Evolutionary conservation across 768 basidiomycete genomes (phyloP), one percentile per base, ranked within the genome.

Genomic region (Leccinum barrowsii): DNA sequence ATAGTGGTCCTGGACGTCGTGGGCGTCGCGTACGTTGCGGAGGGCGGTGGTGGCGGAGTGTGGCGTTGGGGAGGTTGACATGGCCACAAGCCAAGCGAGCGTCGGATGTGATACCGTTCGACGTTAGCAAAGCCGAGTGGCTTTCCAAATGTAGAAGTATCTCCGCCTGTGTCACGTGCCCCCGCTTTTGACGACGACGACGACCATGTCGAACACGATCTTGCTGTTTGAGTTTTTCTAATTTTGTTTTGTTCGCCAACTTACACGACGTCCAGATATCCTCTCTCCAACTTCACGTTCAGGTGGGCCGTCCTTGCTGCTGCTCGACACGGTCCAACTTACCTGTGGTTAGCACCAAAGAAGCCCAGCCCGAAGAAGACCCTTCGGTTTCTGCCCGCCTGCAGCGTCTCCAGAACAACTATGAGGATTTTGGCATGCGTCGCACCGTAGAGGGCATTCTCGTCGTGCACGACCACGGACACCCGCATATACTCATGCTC

Each of bases 341-440:
- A 65, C n/a, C 48, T 53, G 32, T 51, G 5, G 11, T 22, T 63
- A 96, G 94, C 70, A 94, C 93, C 47, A 97, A 98, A 72, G 95
- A 97, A 69, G 87, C 94, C 0, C 97, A 98, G 70, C 92, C 94
- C 7, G 94, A 98, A 68, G 97, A 99, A 73, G 97, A 98, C 67
- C 92, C 94, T 0, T 95, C 93, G 2, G 97, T 99, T 2, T 88
- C 93, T 2, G 93, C 95, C 2, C 90, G 97, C 50, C 80, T 99
- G 7, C 92, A 94, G 71, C 87, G 97, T 15, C 82, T 99, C 11
- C 91, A 97, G 71, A 91, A 92, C 71, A 96, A 98, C 73, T 98
- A 95, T 82, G 92, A 93, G 71, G 92, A 96, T 73, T 94, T 88
- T 73, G 97, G 97, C 8, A 96, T 98, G 92, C 84, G 97, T 17